phyloP scores from a whole-genome alignment of 2,329 filamentous ascomycete genomes.

The Ilyonectria destructans region DNA sequence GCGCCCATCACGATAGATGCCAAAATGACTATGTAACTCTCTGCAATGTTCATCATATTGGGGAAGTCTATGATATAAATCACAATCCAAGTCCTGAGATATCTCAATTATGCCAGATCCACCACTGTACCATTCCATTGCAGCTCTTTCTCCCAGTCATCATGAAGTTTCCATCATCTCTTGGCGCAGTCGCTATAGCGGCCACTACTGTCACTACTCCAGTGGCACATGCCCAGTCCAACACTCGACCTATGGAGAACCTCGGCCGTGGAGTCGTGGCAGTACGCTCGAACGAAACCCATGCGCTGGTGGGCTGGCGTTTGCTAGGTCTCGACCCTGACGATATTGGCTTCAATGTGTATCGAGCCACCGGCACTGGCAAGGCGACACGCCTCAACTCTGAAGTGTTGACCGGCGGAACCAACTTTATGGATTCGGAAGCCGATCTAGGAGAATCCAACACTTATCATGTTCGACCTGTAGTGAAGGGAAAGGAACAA shows the following conservation, averaged over 20 bases:
- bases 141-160: background rate
- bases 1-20: background rate
- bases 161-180: background rate
- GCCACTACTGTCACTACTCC: background rate
- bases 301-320: slow-evolving; percentile 40
- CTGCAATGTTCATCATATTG: background rate
- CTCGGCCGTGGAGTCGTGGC: slow-evolving; percentile 43
- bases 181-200: background rate
- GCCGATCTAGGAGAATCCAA: slow-evolving; percentile 32
- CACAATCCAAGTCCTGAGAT: background rate
- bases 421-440: slow-evolving; percentile 40
- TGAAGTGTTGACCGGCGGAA: slow-evolving; percentile 36
- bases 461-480: slow-evolving; percentile 39
- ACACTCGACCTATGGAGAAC: slow-evolving; percentile 34
- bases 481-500: slow-evolving; percentile 38
- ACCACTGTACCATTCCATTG: background rate
- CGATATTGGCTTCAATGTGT: slow-evolving; percentile 44
- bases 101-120: background rate
- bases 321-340: slow-evolving; percentile 43
- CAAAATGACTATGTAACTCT: no score
- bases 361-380: slow-evolving; percentile 23
- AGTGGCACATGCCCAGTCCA: background rate
- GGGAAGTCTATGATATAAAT: background rate
- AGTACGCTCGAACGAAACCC: slow-evolving; percentile 37
- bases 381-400: slow-evolving; percentile 33